Base-by-base conservation (phyloP, 768 basidiomycete species). In the Rubroboletus satanas region DNA sequence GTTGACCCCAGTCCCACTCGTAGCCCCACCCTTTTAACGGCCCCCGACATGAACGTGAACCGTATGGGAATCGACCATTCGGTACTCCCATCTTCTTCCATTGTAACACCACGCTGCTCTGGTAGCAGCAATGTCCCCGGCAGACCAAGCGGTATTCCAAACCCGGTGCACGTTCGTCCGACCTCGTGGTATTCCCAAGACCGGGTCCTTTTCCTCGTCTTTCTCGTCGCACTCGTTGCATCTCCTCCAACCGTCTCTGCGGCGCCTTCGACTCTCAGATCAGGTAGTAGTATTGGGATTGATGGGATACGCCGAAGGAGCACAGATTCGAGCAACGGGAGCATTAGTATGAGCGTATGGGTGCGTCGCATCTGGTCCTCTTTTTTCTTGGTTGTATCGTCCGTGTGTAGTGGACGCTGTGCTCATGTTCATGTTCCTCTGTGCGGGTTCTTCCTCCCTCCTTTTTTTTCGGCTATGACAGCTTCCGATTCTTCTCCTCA, bases 401-500 rank as follows among this genome's bases (percentile, higher is more conserved):
- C 33, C 3, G 45, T 26, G 23, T 7, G 11, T 6, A 7, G n/a
- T 45, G 47, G 23, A 28, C 21, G 45, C 18, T 11, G 28, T 42
- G 39, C 52, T 59, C 44, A 59, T 37, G 32, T n/a, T n/a, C n/a
- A n/a, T 26, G 23, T 4, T 29, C 15, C 36, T 47, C 14, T 23
- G 9, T 42, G 10, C 4, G 45, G 33, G 35, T n/a, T 26, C 33
- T 35, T 18, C 8, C 17, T 48, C 21, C 17, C 23, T n/a, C n/a
- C 0, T 46, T 37, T 35, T 11, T 26, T 15, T 46, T 10, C 15
- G 35, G 11, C 7, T 31, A 14, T 36, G n/a, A 37, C 43, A 70
- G 68, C 57, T 70, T 48, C 68, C 68, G 5, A 60, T 70, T n/a
- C 52, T 71, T n/a, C 51, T 60, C 28, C 33, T 71, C 35, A 54